Evolutionary conservation across 192 early-diverging fungal species (phyloP).

Genomic region (Mortierella antarctica): DNA sequence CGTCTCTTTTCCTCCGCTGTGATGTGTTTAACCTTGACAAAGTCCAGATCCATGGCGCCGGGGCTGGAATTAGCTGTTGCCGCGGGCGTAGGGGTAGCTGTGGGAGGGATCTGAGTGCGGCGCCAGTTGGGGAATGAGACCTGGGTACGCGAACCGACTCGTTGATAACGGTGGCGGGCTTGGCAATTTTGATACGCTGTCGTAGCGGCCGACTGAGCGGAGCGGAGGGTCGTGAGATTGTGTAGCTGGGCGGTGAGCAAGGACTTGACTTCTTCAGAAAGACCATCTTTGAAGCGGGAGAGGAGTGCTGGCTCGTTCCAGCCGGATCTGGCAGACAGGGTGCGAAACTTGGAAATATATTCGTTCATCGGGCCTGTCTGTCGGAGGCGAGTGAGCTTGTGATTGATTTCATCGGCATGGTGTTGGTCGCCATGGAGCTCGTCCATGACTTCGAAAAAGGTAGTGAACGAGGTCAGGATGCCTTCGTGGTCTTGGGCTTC

Average conservation of each 20-base stretch:
- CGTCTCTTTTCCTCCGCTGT: too few species aligned
- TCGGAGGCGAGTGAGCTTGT: not conserved
- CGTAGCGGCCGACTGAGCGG: not conserved
- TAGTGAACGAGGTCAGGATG: slow-evolving; percentile 6
- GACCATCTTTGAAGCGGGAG: slow-evolving; percentile 10
- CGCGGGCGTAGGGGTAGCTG: not conserved
- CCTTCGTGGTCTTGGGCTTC: not conserved
- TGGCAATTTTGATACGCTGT: not conserved
- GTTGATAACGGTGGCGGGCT: too few species aligned
- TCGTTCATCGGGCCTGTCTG: slow-evolving; percentile 2
- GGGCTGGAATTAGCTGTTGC: too few species aligned
- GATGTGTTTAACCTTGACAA: too few species aligned
- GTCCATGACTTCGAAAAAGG: too few species aligned
- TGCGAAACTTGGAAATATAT: slow-evolving; percentile 1
- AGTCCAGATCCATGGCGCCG: too few species aligned
- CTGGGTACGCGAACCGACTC: too few species aligned
- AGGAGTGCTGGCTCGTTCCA: slow-evolving; percentile 11
- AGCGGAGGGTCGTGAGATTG: not conserved
- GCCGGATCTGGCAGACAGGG: not conserved
- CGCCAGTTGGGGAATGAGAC: too few species aligned
- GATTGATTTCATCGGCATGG: not conserved
- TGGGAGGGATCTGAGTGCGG: not conserved
- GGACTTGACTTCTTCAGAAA: not conserved
- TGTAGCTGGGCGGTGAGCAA: not conserved
- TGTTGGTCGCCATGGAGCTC: not conserved